Evolutionary conservation across 2,329 filamentous ascomycete genomes (phyloP), one percentile per base, ranked within the genome.

Genomic region (Lachnellula suecica): DNA sequence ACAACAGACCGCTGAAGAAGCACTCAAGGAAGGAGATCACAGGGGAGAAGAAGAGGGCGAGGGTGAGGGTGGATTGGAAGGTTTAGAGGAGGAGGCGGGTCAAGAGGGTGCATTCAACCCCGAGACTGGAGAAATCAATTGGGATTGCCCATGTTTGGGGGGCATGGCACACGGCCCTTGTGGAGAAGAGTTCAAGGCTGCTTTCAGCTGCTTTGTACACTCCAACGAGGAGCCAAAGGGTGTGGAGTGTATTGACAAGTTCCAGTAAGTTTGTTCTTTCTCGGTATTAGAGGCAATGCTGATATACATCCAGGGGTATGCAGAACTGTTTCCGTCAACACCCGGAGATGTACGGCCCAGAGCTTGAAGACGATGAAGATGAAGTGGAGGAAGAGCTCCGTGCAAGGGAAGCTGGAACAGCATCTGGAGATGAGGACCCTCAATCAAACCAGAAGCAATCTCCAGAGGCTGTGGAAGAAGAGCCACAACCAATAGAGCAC

Each of bases 121-220:
- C 2, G 94, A 97, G 76, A 99, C 94, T 9, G 94, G 94, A 63
- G 94, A 99, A 80, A 99, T 99, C 74, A 99, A 99, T 79, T 99
- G 94, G 94, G 94, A 97, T 70, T 99, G 94, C 72, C 94, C 94
- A 15, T 99, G 94, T 71, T 77, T 99, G 29, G 94, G 94, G 44
- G 94, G 94, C 48, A 99, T 99, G 94, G 94, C 94, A 7, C 76
- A 96, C 68, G 94, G 94, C 0, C 94, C 94, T 49, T 99, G 94
- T 69, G 94, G 94, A 44, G 90, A 95, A 69, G 86, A 97, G 67
- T 99, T 99, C 81, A 91, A 87, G 77, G 85, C 86, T 22, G 94
- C 94, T 0, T 99, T 99, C 66, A 96, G 91, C 81, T 99, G 94
- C 76, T 99, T 99, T 66, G 91, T 99, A n/a, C 94, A 87, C 75